Evolutionary conservation across 2,329 filamentous ascomycete species (phyloP).

Genomic region (Talaromyces sp.): DNA sequence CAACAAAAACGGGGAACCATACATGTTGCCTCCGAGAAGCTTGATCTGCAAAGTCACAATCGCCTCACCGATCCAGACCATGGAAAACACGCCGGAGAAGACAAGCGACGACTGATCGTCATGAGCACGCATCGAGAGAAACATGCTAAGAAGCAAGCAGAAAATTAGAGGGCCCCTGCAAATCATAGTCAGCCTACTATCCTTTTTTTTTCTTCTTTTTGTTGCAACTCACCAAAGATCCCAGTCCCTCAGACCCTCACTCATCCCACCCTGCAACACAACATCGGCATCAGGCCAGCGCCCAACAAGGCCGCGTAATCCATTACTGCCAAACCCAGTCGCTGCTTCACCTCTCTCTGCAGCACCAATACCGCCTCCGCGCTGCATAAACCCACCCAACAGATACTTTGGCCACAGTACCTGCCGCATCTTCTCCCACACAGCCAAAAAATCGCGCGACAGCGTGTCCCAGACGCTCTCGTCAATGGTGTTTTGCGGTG

Average conservation of each 20-base stretch:
- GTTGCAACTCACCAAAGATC: conserved; percentile 67
- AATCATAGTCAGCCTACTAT: not conserved
- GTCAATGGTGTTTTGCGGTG: conserved; percentile 89
- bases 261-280: conserved; percentile 69
- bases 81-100: conserved; percentile 93
- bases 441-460: conserved; percentile 80
- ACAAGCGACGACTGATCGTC: conserved; percentile 79
- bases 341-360: conserved; percentile 54
- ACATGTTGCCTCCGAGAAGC: conserved; percentile 95
- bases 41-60: conserved; percentile 98
- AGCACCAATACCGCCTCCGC: conserved; percentile 51
- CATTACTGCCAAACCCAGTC: conserved; percentile 37
- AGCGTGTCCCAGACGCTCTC: conserved; percentile 98
- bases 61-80: conserved; percentile 95
- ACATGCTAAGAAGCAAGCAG: conserved; percentile 79
- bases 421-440: conserved; percentile 98
- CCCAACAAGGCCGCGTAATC: conserved; percentile 53
- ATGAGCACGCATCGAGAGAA: conserved; percentile 78
- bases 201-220: not conserved
- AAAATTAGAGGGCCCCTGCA: conserved; percentile 87
- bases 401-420: conserved; percentile 95
- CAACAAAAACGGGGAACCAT: conserved; percentile 40
- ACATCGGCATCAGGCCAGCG: conserved; percentile 66
- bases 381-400: conserved; percentile 62
- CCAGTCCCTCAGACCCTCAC: conserved; percentile 88